A percentile compares a stretch with the other conserved stretches of the same genome.
Conservation (phyloP, 2,329 filamentous ascomycete species). For the Hirsutella thompsonii region DNA sequence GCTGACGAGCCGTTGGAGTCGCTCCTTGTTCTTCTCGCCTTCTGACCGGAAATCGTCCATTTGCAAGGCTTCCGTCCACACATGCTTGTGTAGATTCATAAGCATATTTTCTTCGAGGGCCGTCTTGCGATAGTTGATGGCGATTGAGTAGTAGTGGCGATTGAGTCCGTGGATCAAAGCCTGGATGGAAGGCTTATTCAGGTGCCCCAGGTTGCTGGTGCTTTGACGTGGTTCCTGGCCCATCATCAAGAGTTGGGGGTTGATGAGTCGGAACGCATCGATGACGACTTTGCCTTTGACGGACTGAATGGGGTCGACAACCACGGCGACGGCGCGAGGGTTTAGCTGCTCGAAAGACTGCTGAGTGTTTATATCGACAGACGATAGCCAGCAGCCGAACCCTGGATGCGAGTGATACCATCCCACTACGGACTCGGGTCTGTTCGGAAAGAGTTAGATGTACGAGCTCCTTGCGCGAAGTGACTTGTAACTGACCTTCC, state of each 20-base stretch:
- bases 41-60: slow-evolving; percentile 93
- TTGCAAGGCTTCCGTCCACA: slow-evolving; percentile 94
- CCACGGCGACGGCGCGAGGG: slow-evolving; percentile 89
- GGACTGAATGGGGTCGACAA: slow-evolving; percentile 96
- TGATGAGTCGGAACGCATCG: slow-evolving; percentile 96
- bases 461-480: slow-evolving; percentile 5
- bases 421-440: slow-evolving; percentile 91
- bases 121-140: slow-evolving; percentile 95
- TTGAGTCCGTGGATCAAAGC: slow-evolving; percentile 96
- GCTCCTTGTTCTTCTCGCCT: slow-evolving; percentile 73
- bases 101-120: slow-evolving; percentile 98
- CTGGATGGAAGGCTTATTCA: slow-evolving; percentile 99
- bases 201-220: slow-evolving; percentile 91
- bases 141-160: slow-evolving; percentile 98
- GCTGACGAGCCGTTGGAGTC: slow-evolving; percentile 74
- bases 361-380: slow-evolving; percentile 98
- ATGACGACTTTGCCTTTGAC: slow-evolving; percentile 99
- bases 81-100: slow-evolving; percentile 99
- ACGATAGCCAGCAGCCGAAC: slow-evolving; percentile 98
- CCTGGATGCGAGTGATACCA: slow-evolving; percentile 99
- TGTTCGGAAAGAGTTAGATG: slow-evolving; percentile 21
- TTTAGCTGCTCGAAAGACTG: slow-evolving; percentile 99
- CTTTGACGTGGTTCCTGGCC: slow-evolving; percentile 96
- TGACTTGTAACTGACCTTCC: slow-evolving; percentile 53
- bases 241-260: slow-evolving; percentile 94